Base-by-base conservation (phyloP, 2,329 filamentous ascomycete species). In the Tolypocladium tundrense region DNA sequence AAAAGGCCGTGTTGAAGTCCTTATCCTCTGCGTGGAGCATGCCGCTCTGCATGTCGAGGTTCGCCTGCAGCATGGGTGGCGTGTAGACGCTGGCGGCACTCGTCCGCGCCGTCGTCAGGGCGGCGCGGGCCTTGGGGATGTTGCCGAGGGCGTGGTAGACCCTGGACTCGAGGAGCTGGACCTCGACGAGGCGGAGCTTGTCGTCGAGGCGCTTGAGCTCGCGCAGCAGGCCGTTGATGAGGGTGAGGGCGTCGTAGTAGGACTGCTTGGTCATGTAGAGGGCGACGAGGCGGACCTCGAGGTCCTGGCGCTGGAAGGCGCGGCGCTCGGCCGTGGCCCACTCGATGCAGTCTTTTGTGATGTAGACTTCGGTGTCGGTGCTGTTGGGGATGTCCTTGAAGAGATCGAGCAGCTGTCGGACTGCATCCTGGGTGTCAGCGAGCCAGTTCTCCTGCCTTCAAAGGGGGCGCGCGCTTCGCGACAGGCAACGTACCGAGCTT, bases 331-430 rank as follows among this genome's bases (percentile, higher is more conserved):
- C 89, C 57, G 93, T 90, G 54, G 94, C 94, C 94, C 94, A 99
- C 78, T 97, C 93, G 85, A 99, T 99, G 79, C 91, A 97, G 76
- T 94, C 96, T 77, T 96, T 96, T 69, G 94, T 99, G 68, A 97
- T 91, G 72, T 87, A 79, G 73, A 96, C 91, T 78, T 99, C 94
- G 71, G 88, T 90, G 72, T 99, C 94, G 79, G 88, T 88, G 67
- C 91, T 94, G 76, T 97, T 88, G 68, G 95, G 94, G 67, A 97
- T 97, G 69, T 88, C 84, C 68, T 89, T 86, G 80, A 97, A 94
- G 73, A 97, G 86, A 74, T 99, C 94, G 73, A 99, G 88, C 33
- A 99, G 86, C 77, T 97, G 91, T 67, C 94, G 93, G 66, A 99
- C 94, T 97, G 65, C 62, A 56, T 54, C 56, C n/a, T 16, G 27